A percentile compares a stretch with the other conserved stretches of the same genome.
Conservation (phyloP, 108 stramenopile species). For the Cylindrotheca fusiformis region DNA sequence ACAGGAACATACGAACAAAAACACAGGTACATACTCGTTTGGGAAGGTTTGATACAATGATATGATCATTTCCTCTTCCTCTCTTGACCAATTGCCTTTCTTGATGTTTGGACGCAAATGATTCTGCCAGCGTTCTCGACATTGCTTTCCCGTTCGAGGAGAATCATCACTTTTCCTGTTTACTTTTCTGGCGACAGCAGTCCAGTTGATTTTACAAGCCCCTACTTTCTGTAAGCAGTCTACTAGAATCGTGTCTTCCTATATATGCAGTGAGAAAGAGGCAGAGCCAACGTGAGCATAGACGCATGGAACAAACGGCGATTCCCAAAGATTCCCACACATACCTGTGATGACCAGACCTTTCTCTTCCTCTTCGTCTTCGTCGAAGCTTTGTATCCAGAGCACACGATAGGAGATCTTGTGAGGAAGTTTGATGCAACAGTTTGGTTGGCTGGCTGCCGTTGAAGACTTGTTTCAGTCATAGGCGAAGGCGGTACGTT, state of each 20-base stretch:
- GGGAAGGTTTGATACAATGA: not conserved
- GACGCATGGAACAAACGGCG: no score
- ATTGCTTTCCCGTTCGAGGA: slow-evolving; percentile 94
- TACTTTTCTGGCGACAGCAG: slow-evolving; percentile 17
- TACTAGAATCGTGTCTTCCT: slow-evolving; percentile 24
- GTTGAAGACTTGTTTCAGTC: no score
- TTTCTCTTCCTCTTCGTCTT: slow-evolving; percentile 13
- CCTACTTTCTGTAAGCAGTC: slow-evolving; percentile 1
- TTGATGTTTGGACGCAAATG: slow-evolving; percentile 93
- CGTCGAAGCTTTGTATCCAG: not conserved
- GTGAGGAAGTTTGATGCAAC: not conserved
- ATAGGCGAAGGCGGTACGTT: no score
- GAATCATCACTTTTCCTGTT: slow-evolving; percentile 2
- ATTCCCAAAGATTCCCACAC: no score
- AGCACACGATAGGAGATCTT: slow-evolving; percentile 13
- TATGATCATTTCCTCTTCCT: slow-evolving; percentile 83
- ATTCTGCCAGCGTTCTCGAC: slow-evolving; percentile 98
- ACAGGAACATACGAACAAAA: not conserved
- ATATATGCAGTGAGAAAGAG: not conserved
- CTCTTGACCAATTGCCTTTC: slow-evolving; percentile 81
- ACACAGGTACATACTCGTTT: not conserved
- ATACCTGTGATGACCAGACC: slow-evolving; percentile 16
- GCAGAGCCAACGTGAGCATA: not conserved
- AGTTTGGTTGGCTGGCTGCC: no score
- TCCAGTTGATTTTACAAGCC: slow-evolving; percentile 2